phyloP scores from a whole-genome alignment of 2,329 filamentous ascomycete species.

The Alternaria sp. region DNA sequence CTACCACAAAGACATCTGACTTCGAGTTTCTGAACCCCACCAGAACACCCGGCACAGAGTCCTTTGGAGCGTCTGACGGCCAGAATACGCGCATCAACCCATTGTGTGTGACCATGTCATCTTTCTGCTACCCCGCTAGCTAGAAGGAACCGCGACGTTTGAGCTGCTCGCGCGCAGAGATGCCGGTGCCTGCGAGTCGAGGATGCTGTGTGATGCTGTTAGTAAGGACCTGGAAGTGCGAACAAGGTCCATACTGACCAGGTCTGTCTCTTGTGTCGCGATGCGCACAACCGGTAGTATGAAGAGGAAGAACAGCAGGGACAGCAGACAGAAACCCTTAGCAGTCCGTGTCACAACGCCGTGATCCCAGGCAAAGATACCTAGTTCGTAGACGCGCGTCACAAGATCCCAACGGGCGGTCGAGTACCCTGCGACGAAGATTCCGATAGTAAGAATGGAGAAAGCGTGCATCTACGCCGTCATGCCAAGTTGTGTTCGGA shows the following conservation, averaged over 20 bases:
- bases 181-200: conserved; percentile 74
- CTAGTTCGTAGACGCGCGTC: conserved; percentile 93
- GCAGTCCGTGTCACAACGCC: conserved; percentile 88
- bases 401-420: conserved; percentile 99
- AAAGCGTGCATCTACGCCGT: conserved; percentile 87
- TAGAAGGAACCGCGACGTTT: conserved; percentile 94
- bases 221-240: background rate
- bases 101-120: conserved; percentile 72
- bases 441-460: conserved; percentile 91
- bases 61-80: conserved; percentile 83
- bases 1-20: conserved; percentile 87
- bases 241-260: conserved; percentile 64
- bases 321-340: conserved; percentile 83
- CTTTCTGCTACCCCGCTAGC: conserved; percentile 64
- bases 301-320: conserved; percentile 81
- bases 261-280: conserved; percentile 76
- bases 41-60: conserved; percentile 79
- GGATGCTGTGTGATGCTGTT: conserved; percentile 69
- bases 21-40: conserved; percentile 96
- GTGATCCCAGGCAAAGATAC: conserved; percentile 98
- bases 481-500: conserved; percentile 26
- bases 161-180: conserved; percentile 94
- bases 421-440: conserved; percentile 99
- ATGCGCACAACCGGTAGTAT: conserved; percentile 84
- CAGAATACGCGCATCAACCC: conserved; percentile 98